Evolutionary conservation across 768 basidiomycete genomes (phyloP), one percentile per base, ranked within the genome.

Genomic region (Omphalotus guepiniiformis): DNA sequence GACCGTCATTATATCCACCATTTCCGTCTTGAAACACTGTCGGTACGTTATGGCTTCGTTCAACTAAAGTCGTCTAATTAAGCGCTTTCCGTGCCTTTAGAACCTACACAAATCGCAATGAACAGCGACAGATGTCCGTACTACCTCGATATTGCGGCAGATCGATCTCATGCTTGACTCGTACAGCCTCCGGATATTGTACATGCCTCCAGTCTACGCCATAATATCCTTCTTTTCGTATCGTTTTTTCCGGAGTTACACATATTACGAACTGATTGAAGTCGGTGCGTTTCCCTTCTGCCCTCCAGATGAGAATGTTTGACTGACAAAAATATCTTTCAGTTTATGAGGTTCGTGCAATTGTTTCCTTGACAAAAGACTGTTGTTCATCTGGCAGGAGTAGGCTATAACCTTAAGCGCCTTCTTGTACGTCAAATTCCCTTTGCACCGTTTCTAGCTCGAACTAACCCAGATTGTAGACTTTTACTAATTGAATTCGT

Each of bases 141-240:
- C 19, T n/a, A n/a, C n/a, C n/a, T n/a, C n/a, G n/a, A n/a, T n/a
- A n/a, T n/a, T n/a, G n/a, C n/a, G n/a, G n/a, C n/a, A n/a, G n/a
- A n/a, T n/a, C 39, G 8, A 16, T 32, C 42, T 37, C 11, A 35
- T 28, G 41, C 28, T 54, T 25, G 6, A n/a, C 32, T 30, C 26
- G 11, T 32, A 12, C 58, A 88, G 85, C 49, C 56, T 90, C n/a
- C 81, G 89, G 49, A 80, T 92, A 38, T 58, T 92, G 53, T 89
- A 88, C 56, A 88, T 93, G 88, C 89, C 90, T 2, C 78, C 82
- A 1, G 73, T 92, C 35, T 92, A 87, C 61, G 84, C 83, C 22
- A 67, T 92, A 52, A 79, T 93, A 40, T 89, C 88, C 1, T 94
- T 93, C 69, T 78, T 88, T 55, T 88, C 87, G 22, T 94, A 89